Evolutionary conservation across 2,329 filamentous ascomycete species (phyloP), one percentile per base, ranked within the genome.

Genomic region (Epichloe sylvatica): DNA sequence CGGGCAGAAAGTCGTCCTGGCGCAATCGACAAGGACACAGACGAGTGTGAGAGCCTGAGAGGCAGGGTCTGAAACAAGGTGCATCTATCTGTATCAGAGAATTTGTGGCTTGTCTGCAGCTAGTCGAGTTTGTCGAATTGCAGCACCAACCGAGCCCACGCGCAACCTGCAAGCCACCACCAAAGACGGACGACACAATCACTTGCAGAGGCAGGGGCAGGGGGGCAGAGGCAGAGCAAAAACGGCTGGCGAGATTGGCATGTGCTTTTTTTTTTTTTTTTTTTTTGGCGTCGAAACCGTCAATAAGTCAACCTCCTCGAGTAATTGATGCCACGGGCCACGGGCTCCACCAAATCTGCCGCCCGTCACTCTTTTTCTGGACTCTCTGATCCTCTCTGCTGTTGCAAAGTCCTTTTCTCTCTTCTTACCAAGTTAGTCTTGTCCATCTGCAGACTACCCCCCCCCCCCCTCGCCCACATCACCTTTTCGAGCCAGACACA

Each of bases 281-380:
- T 19, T 19, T 19, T 19, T 39, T 30, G 49, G 19, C 23, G 35
- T 19, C 19, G 15, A 49, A 52, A 46, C 33, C 43, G 37, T 45
- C 43, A 21, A 15, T 12, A 35, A 21, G 44, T 46, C 48, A 33
- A 44, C 47, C 41, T 49, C 15, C 21, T 43, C 36, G 19, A 45
- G 33, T 33, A 46, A 42, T 42, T 46, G 35, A 40, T 30, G 41
- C 48, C 7, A 42, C 49, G 37, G 39, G 38, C 49, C 21, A 41
- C 36, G 33, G 49, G 45, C 33, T 51, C 49, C 49, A 51, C 49
- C 45, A 35, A 38, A 38, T 47, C 39, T 45, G 34, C 44, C 42
- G 21, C n/a, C 42, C 40, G 45, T 40, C 37, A 34, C 23, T 38
- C 21, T 44, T 45, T 43, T 43, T 44, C 40, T n/a, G 17, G 5